A percentile compares a stretch with the other conserved stretches of the same genome.
Conservation (phyloP, 768 basidiomycete species). For the Suillus subluteus region DNA sequence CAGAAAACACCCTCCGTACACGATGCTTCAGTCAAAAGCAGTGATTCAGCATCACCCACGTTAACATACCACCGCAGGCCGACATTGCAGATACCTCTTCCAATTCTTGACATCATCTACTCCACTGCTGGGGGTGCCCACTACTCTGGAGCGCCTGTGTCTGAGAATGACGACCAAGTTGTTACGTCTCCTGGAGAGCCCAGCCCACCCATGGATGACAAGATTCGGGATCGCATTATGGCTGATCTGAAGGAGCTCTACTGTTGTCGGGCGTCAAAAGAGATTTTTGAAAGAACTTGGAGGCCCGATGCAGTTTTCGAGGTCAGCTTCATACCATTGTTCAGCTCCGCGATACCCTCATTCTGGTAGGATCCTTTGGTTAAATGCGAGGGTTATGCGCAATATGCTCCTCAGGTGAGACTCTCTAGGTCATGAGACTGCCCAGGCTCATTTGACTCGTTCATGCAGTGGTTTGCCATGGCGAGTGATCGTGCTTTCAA, state of each 20-base stretch:
- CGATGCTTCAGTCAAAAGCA: neutral
- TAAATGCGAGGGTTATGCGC: slow-evolving; percentile 50
- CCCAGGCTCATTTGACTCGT: slow-evolving; percentile 3
- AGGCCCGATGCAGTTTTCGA: slow-evolving; percentile 58
- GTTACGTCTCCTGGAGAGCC: slow-evolving; percentile 8
- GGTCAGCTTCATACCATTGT: slow-evolving; percentile 25
- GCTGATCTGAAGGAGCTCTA: slow-evolving; percentile 64
- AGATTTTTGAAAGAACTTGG: slow-evolving; percentile 59
- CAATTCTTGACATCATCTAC: slow-evolving; percentile 52
- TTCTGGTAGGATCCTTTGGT: slow-evolving; percentile 50
- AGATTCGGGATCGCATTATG: slow-evolving; percentile 51
- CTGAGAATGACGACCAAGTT: slow-evolving; percentile 14
- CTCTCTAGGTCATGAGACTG: neutral
- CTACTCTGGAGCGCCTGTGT: slow-evolving; percentile 55
- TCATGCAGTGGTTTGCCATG: slow-evolving; percentile 53
- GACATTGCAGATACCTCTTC: slow-evolving; percentile 41
- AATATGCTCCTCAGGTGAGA: slow-evolving; percentile 60
- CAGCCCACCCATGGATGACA: slow-evolving; percentile 29
- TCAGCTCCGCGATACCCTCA: neutral
- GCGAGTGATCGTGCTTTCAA: slow-evolving; percentile 34
- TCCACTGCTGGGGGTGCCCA: slow-evolving; percentile 66
- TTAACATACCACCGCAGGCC: slow-evolving; percentile 48
- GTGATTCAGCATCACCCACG: slow-evolving; percentile 35
- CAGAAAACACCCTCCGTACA: neutral
- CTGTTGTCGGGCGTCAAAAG: slow-evolving; percentile 52